phyloP scores from a whole-genome alignment of 345 rosid genomes.

The Rhizophora apiculata region DNA sequence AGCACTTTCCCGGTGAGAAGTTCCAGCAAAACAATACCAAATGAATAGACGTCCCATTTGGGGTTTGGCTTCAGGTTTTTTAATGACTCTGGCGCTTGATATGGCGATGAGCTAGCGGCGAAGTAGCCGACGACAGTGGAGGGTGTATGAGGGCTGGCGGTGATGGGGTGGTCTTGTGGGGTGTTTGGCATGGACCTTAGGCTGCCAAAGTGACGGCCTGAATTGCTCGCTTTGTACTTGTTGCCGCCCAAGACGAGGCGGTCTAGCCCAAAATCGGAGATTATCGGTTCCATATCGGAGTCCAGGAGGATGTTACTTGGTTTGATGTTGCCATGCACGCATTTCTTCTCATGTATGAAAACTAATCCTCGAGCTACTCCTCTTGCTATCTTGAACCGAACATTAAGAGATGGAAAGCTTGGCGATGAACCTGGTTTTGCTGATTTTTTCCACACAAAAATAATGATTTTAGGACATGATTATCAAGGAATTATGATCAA shows the following conservation, averaged over 20 bases:
- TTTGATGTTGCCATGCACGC: conserved; percentile 73
- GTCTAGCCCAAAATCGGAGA: conserved; percentile 72
- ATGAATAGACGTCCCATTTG: conserved; percentile 86
- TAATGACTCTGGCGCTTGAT: conserved; percentile 73
- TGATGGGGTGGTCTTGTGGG: too few species aligned
- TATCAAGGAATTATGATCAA: not conserved
- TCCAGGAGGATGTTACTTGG: conserved; percentile 71
- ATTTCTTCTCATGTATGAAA: conserved; percentile 77
- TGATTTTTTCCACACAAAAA: conserved; percentile 12
- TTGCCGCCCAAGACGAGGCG: conserved; percentile 33
- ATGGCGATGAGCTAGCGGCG: conserved; percentile 20
- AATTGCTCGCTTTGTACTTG: conserved; percentile 20
- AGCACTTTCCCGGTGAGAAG: conserved; percentile 66
- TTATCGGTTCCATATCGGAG: conserved; percentile 57
- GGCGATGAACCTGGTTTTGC: conserved; percentile 50
- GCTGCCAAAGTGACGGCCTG: conserved; percentile 32
- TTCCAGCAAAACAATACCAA: conserved; percentile 65
- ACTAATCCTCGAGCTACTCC: conserved; percentile 76
- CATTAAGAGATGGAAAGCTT: conserved; percentile 44
- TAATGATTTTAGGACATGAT: not conserved
- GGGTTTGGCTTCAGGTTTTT: conserved; percentile 54
- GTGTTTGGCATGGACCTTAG: conserved; percentile 24
- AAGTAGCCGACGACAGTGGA: conserved; percentile 19
- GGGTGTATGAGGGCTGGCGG: conserved; percentile 4
- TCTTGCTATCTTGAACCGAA: conserved; percentile 71